Conservation (phyloP, 2,329 filamentous ascomycete genomes). For the Spiromastix sp. region DNA sequence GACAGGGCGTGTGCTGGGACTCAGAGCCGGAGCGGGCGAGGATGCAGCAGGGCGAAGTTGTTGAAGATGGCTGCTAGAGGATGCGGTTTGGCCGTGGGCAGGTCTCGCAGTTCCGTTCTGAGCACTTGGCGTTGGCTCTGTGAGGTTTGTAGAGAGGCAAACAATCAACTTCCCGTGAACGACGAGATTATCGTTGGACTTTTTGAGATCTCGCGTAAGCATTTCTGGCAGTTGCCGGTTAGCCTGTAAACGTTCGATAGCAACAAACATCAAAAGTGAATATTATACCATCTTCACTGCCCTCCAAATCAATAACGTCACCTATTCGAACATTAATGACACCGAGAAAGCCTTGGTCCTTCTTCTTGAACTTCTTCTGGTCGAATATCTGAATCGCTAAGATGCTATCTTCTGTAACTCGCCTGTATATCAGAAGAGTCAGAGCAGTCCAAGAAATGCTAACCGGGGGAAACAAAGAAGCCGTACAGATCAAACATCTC, state of each 20-base stretch:
- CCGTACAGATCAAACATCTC: constrained; percentile 95
- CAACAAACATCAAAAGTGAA: too few relatives aligned
- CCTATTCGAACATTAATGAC: constrained; percentile 96
- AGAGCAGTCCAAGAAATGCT: constrained; percentile 5
- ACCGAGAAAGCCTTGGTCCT: constrained; percentile 96
- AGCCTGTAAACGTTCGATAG: neutral
- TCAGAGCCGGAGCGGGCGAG: constrained; percentile 22
- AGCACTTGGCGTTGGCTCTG: constrained; percentile 52
- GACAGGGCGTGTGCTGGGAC: constrained; percentile 18
- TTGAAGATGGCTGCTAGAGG: constrained; percentile 12
- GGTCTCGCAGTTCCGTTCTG: constrained; percentile 22
- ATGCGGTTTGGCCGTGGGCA: constrained; percentile 3
- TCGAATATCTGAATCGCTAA: constrained; percentile 97
- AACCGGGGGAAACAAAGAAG: constrained; percentile 5
- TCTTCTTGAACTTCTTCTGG: constrained; percentile 99
- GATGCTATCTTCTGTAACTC: constrained; percentile 89
- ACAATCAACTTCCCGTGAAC: constrained; percentile 97
- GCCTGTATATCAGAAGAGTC: constrained; percentile 41
- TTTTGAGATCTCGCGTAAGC: constrained; percentile 94
- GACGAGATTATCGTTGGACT: constrained; percentile 94
- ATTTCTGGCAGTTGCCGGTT: constrained; percentile 58
- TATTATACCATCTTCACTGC: constrained; percentile 76
- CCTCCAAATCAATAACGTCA: constrained; percentile 81
- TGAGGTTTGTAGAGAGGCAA: constrained; percentile 86
- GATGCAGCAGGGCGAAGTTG: constrained; percentile 24